Conservation (phyloP, 2,329 filamentous ascomycete species). For the Orbilia quercus region DNA sequence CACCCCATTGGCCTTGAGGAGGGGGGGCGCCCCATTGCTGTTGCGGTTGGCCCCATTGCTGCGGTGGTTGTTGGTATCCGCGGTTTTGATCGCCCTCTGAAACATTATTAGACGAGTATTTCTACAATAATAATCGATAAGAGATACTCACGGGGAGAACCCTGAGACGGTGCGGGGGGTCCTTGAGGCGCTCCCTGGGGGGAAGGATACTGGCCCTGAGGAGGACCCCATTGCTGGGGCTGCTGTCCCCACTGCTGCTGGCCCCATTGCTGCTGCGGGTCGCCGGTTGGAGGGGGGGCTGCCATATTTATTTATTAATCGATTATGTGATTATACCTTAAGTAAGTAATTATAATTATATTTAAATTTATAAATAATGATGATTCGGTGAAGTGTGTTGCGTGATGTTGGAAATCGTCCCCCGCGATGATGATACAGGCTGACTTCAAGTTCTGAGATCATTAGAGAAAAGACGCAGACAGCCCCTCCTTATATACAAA, state of each 20-base stretch:
- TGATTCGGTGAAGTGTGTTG: too few species aligned
- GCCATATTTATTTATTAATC: conserved; percentile 11
- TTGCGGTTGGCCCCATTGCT: conserved; percentile 33
- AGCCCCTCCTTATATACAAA: background rate
- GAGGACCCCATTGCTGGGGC: conserved; percentile 12
- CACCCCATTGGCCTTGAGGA: conserved; percentile 26
- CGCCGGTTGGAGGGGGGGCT: conserved; percentile 17
- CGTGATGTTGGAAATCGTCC: background rate
- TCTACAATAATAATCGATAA: conserved; percentile 1
- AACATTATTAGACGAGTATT: background rate
- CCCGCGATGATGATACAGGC: too few species aligned
- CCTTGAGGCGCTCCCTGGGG: conserved; percentile 10
- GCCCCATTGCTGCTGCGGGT: conserved; percentile 24
- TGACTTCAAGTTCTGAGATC: too few species aligned
- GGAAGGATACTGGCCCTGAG: conserved; percentile 15
- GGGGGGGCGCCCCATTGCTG: conserved; percentile 13
- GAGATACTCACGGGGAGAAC: conserved; percentile 16
- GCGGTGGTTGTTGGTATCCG: conserved; percentile 28
- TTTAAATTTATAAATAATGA: too few species aligned
- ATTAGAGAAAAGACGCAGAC: background rate
- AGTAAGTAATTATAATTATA: too few species aligned
- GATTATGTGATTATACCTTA: too few species aligned
- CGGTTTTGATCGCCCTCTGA: conserved; percentile 28
- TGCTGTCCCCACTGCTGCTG: conserved; percentile 28
- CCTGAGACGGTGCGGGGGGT: background rate